Base-by-base conservation (phyloP, 352 stramenopile genomes). In the Globisporangium irregulare region DNA sequence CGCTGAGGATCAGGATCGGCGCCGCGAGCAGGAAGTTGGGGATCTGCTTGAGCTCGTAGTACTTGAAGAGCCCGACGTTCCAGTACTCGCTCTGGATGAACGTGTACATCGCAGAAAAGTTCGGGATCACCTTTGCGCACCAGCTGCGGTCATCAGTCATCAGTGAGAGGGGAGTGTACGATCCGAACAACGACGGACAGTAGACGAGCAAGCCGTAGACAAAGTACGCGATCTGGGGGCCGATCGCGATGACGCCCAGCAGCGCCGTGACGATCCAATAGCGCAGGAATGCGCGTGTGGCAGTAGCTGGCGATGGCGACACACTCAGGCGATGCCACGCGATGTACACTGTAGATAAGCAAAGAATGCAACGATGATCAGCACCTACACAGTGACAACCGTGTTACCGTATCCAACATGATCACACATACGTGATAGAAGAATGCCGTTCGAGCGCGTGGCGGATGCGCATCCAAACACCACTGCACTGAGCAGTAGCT, bases 71-170 rank as follows among this genome's bases (percentile, higher is more conserved):
- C 2, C 95, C 96, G 32, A 98, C 88, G 74, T 98, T 97, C 95
- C 96, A 99, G 78, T 99, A 98, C 76, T 98, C 91, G 34, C 79
- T 78, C 85, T 99, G 96, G 65, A 98, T 91, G 68, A 97, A 94
- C 71, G 87, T 84, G 83, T 99, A 99, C 72, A 98, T 89, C 53
- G 92, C 85, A 43, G 82, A 86, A 58, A 91, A 76, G 64, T 93
- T 95, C 36, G 87, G 87, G 10, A 95, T 18, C 8, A 77, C 75
- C 3, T 79, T 57, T 1, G 48, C 54, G 59, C 90, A 97, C 89
- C 90, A 97, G 46, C 76, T 81, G 20, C 87, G 86, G 54, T 93
- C 81, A 4, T 67, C 14, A 9, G 64, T 68, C n/a, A 78, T 41
- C 6, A 66, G 29, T 1, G 71, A 67, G 12, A 69, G 12, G 62